These are phyloP conservation scores for Ophiocordyceps camponoti-saundersi DNA, from an alignment of 2,329 filamentous ascomycete species.

Conservation along the genomic window DNA sequence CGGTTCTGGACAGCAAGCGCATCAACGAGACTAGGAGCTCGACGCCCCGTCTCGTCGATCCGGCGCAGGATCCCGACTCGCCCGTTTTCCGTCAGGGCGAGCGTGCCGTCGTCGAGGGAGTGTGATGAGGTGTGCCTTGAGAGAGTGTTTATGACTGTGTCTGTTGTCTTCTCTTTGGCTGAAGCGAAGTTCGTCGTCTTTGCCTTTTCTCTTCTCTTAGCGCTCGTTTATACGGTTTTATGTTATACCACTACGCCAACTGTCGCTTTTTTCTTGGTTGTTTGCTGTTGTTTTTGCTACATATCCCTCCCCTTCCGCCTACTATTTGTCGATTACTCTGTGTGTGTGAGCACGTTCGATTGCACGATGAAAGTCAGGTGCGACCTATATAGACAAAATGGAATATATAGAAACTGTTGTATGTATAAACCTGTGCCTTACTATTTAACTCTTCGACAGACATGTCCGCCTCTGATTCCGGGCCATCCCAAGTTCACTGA, in stretches of 20 bases:
- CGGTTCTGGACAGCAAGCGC: constrained; percentile 4
- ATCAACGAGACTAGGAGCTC: constrained; percentile 20
- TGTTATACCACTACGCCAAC: background rate
- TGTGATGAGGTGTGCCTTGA: constrained; percentile 8
- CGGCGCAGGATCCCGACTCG: constrained; percentile 11
- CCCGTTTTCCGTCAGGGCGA: constrained; percentile 27
- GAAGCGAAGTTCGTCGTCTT: background rate
- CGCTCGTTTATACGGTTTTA: background rate
- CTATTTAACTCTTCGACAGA: background rate
- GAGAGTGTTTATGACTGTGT: background rate
- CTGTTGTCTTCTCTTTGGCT: background rate
- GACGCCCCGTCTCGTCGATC: constrained; percentile 29
- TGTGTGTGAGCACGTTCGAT: background rate
- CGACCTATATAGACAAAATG: background rate
- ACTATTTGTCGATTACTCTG: too few relatives aligned
- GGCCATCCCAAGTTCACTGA: background rate
- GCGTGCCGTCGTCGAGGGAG: constrained; percentile 35
- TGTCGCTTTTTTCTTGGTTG: background rate
- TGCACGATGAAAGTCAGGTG: background rate
- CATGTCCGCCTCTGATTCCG: background rate
- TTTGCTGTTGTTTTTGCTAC: background rate
- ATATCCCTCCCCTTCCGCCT: background rate
- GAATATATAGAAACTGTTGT: background rate
- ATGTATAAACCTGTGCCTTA: background rate
- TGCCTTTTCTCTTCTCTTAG: background rate